Evolutionary conservation across 805 yeast species (phyloP), one percentile per base, ranked within the genome.

Genomic region (Lipomyces orientalis): DNA sequence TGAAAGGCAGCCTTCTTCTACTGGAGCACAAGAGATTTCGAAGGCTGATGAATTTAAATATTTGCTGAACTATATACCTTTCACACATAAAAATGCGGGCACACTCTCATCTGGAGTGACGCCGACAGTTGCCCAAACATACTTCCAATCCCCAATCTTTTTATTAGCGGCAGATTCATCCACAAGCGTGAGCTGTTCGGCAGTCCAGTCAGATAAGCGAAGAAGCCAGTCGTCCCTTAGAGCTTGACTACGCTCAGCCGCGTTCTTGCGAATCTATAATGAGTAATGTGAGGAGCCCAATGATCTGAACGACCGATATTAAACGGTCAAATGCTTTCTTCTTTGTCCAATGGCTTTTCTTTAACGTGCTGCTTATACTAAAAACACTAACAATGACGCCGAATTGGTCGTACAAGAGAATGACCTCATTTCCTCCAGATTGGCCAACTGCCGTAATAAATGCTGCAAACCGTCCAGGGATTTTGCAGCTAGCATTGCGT

Each of bases 231-330:
- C 54, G 54, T 51, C 54, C 54, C 33, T 51, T 51, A 51, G 54
- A n/a, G n/a, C n/a, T n/a, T n/a, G n/a, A n/a, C n/a, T 51, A 22
- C 54, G 54, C 54, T 51, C 54, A 22, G 54, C 54, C 54, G 54
- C 33, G 16, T 51, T 51, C 54, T 51, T 19, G 33, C 54, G 33
- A 51, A 51, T 2, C 33, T 8, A 22, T 1, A 8, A 25, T 3
- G 29, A 25, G 29, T 25, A 25, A 25, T 25, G 29, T 25, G 29
- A 25, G 29, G 29, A 25, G 29, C 29, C n/a, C 25, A 8, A 51
- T 51, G 2, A 51, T 51, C 33, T 14, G 54, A 51, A n/a, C n/a
- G n/a, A n/a, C 1, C 16, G 54, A 29, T 10, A 16, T 29, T 51
- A 10, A n/a, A 12, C 29, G 1, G 29, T 25, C 29, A 1, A 25